Percentiles rank a stretch among this genome's conserved stretches.
phyloP scores from a whole-genome alignment of 768 basidiomycete genomes.

The Amylocystis lapponica region DNA sequence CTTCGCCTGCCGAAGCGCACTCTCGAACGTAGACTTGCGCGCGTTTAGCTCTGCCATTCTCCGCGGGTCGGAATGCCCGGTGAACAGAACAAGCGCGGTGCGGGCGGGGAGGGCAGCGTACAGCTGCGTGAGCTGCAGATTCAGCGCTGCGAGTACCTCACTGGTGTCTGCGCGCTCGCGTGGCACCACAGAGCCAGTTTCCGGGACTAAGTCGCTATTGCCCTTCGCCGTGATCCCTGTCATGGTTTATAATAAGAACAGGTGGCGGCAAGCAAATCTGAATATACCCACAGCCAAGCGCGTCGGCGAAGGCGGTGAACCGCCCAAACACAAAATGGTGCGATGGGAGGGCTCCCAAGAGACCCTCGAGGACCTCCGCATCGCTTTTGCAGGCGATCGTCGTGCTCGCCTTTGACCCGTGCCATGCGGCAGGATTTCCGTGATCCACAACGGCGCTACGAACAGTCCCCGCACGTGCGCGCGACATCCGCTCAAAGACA shows the following conservation, averaged over 20 bases:
- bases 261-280: background rate
- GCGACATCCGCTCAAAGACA: conserved; percentile 79
- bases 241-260: background rate
- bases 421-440: conserved; percentile 79
- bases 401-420: conserved; percentile 78
- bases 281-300: conserved; percentile 65
- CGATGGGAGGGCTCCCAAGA: conserved; percentile 49
- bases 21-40: conserved; percentile 70
- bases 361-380: conserved; percentile 67
- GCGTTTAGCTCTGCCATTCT: conserved; percentile 69
- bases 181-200: too few relatives aligned
- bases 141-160: conserved; percentile 40
- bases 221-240: conserved; percentile 64
- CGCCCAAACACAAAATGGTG: conserved; percentile 86
- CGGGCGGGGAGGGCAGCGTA: conserved; percentile 68
- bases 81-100: conserved; percentile 81
- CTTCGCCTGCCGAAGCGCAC: conserved; percentile 49
- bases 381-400: conserved; percentile 72
- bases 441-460: conserved; percentile 76
- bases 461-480: conserved; percentile 43
- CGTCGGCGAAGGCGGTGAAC: conserved; percentile 76
- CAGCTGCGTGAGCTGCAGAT: conserved; percentile 54
- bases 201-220: conserved; percentile 27
- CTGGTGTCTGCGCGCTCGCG: conserved; percentile 5
- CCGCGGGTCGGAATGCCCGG: conserved; percentile 86